Base-by-base conservation (phyloP, 2,329 filamentous ascomycete species). In the Alternaria brassicae region DNA sequence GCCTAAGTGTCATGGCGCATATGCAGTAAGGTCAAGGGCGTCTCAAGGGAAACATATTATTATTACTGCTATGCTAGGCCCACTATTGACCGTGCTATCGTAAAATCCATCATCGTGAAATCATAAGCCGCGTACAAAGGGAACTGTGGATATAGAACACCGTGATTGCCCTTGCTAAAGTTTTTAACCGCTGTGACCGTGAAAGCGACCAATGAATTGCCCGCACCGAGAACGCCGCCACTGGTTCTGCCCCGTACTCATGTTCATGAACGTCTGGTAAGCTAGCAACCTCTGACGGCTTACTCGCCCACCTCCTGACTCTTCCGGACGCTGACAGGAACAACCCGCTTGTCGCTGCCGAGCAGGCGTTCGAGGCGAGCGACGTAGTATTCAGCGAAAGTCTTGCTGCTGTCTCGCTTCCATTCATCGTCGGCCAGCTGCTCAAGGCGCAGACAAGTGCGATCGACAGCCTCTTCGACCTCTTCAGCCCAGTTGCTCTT, bases 401-500 rank as follows among this genome's bases (percentile, higher is more conserved):
- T 65, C 47, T 60, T 68, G 53, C 57, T 65, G 2, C 62, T 42
- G 23, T 73, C 65, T 1, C 51, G 53, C 8, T 54, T 50, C 34
- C 58, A 44, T 53, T 76, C 73, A 36, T 77, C 75, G 7, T 61
- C 27, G n/a, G 72, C 73, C n/a, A 77, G 51, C 59, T 77, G 73
- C 61, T 76, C 73, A 3, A 77, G 65, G 19, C 63, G 62, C 56
- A 64, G 30, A 23, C 71, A 49, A 4, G 62, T 58, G 12, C 66
- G 65, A 37, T 74, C 72, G 23, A 74, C 49, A 7, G 50, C 32
- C 2, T 71, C 69, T 49, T 73, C 70, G 1, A 75, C 55, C n/a
- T 76, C 72, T 19, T 73, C 73, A 19, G 67, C 70, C 74, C 74
- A 77, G 25, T 71, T 75, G 53, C 62, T 73, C 63, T 72, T 71